Conservation (phyloP, 169 alveolate genomes). For the Perkinsus chesapeaki region DNA sequence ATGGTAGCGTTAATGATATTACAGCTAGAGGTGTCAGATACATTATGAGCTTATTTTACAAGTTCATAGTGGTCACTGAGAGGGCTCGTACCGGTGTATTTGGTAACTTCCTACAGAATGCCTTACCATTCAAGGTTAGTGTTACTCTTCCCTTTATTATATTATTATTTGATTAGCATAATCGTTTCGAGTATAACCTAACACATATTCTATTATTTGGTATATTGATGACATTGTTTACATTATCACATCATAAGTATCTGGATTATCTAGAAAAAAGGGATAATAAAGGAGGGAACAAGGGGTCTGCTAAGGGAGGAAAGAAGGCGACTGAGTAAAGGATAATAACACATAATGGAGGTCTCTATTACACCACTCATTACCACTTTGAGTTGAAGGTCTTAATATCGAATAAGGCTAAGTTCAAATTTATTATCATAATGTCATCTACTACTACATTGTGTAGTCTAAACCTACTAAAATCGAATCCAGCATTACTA, state of each 20-base stretch:
- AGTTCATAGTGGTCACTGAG: neutral
- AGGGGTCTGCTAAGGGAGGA: neutral
- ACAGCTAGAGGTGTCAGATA: neutral
- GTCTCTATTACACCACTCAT: too few relatives aligned
- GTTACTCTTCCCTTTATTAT: neutral
- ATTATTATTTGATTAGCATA: neutral
- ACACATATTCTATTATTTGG: neutral
- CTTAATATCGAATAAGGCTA: too few relatives aligned
- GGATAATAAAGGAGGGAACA: neutral
- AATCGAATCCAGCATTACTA: neutral
- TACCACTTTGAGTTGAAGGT: too few relatives aligned
- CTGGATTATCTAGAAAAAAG: neutral
- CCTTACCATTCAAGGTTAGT: neutral
- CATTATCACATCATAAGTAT: neutral
- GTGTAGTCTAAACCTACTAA: neutral
- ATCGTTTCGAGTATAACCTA: neutral
- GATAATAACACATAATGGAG: too few relatives aligned
- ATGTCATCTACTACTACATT: too few relatives aligned
- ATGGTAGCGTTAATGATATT: neutral
- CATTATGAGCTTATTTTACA: neutral
- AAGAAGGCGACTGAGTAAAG: neutral
- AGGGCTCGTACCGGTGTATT: neutral
- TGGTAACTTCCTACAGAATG: neutral
- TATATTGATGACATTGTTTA: neutral
- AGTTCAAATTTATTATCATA: neutral